A percentile compares a stretch with the other conserved stretches of the same genome.
These are phyloP conservation scores for Pyrus betulifolia DNA, from an alignment of 306 rosid species.

Conservation along the genomic window DNA sequence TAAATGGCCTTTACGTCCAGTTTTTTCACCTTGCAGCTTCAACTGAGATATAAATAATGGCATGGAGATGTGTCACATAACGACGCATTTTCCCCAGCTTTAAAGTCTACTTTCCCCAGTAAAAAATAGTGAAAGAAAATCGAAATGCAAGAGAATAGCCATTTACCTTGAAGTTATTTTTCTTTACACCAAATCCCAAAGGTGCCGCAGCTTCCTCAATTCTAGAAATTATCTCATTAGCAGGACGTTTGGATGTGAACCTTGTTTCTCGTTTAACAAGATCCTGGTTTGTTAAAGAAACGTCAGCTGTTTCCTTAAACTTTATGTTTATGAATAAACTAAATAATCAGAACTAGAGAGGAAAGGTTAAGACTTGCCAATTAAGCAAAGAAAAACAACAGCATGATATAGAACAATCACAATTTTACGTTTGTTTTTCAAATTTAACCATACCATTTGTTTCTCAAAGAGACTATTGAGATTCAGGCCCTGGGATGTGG, in stretches of 20 bases:
- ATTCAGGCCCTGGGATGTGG: conserved; percentile 90
- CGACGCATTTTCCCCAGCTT: neutral
- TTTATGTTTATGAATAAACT: neutral
- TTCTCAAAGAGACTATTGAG: conserved; percentile 79
- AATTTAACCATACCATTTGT: conserved; percentile 64
- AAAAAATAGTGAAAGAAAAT: neutral
- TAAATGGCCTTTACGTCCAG: conserved; percentile 90
- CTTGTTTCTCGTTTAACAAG: conserved; percentile 77
- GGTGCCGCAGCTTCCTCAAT: conserved; percentile 77
- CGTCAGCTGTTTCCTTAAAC: neutral
- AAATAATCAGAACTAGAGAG: neutral
- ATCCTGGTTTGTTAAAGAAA: conserved; percentile 44
- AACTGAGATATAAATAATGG: conserved; percentile 39
- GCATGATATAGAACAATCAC: neutral
- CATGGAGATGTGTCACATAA: neutral
- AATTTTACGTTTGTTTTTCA: neutral
- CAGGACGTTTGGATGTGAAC: conserved; percentile 82
- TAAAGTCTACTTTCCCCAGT: neutral
- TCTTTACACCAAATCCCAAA: conserved; percentile 86
- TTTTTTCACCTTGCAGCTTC: conserved; percentile 82
- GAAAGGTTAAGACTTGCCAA: neutral
- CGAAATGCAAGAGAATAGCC: neutral
- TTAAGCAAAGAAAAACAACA: conserved; percentile 7
- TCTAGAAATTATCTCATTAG: conserved; percentile 76
- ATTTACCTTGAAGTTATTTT: conserved; percentile 72